phyloP scores from a whole-genome alignment of 805 yeast species.

The Henningerozyma blattae region DNA sequence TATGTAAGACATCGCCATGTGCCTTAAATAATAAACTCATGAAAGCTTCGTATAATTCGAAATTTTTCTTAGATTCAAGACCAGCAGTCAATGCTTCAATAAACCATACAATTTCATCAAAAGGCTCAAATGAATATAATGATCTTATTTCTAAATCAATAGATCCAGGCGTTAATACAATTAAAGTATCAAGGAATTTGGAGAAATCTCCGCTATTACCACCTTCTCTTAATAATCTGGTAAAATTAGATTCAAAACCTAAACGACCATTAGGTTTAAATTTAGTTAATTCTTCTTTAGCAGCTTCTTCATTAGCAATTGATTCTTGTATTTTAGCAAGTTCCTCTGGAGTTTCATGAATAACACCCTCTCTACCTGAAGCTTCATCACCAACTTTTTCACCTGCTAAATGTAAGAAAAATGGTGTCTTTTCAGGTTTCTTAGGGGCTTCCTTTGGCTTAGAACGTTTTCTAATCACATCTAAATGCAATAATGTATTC shows the following conservation, averaged over 20 bases:
- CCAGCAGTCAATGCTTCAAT: constrained; percentile 58
- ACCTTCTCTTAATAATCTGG: constrained; percentile 48
- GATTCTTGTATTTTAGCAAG: constrained; percentile 8
- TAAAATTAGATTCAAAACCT: constrained; percentile 64
- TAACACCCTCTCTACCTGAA: constrained; percentile 27
- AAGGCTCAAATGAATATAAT: constrained; percentile 52
- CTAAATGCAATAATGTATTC: constrained; percentile 68
- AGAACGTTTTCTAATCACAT: constrained; percentile 72
- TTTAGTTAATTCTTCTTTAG: constrained; percentile 20
- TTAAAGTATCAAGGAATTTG: constrained; percentile 42
- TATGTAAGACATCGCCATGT: constrained; percentile 70
- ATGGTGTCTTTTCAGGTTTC: constrained; percentile 69
- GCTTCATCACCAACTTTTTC: constrained; percentile 65
- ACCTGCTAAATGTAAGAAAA: constrained; percentile 63
- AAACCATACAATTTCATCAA: constrained; percentile 52
- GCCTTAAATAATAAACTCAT: constrained; percentile 59
- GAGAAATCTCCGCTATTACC: constrained; percentile 29
- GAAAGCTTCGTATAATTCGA: constrained; percentile 74
- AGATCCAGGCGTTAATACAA: constrained; percentile 57
- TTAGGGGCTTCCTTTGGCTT: constrained; percentile 85
- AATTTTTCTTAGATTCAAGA: constrained; percentile 40
- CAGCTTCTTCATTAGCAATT: constrained; percentile 8
- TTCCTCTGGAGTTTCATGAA: constrained; percentile 13
- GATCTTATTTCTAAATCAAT: constrained; percentile 84
- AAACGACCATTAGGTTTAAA: constrained; percentile 22